phyloP scores from a whole-genome alignment of 1,284 basidiomycete species.

The Pseudozyma sp. region DNA sequence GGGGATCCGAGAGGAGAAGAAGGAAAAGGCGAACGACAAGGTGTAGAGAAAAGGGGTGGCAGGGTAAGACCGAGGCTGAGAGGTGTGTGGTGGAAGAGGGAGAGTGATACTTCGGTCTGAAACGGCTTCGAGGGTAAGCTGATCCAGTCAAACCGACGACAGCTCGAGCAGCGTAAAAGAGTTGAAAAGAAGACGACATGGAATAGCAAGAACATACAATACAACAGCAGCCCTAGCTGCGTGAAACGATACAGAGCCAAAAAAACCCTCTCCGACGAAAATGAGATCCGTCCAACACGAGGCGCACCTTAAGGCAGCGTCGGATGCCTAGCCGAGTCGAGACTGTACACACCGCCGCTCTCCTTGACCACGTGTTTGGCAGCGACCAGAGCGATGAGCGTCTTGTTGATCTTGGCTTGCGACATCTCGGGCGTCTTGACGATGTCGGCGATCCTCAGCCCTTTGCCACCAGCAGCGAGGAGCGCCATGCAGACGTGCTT shows the following conservation, averaged over 20 bases:
- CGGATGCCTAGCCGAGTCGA: constrained; percentile 56
- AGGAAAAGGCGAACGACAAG: constrained; percentile 35
- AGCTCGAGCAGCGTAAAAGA: no score
- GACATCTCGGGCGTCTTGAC: constrained; percentile 83
- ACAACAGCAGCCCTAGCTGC: no score
- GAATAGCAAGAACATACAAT: no score
- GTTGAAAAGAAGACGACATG: no score
- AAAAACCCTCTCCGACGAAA: background rate
- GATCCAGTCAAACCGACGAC: no score
- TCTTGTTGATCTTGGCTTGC: constrained; percentile 90
- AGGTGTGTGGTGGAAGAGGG: no score
- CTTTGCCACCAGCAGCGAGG: constrained; percentile 52
- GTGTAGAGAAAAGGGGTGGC: constrained; percentile 1
- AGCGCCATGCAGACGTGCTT: constrained; percentile 62
- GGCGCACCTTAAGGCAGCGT: constrained; percentile 33
- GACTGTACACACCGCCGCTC: constrained; percentile 68
- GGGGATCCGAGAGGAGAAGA: constrained; percentile 24
- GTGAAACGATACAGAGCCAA: background rate
- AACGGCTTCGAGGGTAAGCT: no score
- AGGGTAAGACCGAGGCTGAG: no score
- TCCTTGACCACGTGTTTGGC: constrained; percentile 83
- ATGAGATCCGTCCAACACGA: background rate
- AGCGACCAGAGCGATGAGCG: constrained; percentile 87
- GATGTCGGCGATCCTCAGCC: constrained; percentile 75
- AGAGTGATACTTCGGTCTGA: no score